Conservation (phyloP, 345 rosid genomes). For the Corchorus capsularis region DNA sequence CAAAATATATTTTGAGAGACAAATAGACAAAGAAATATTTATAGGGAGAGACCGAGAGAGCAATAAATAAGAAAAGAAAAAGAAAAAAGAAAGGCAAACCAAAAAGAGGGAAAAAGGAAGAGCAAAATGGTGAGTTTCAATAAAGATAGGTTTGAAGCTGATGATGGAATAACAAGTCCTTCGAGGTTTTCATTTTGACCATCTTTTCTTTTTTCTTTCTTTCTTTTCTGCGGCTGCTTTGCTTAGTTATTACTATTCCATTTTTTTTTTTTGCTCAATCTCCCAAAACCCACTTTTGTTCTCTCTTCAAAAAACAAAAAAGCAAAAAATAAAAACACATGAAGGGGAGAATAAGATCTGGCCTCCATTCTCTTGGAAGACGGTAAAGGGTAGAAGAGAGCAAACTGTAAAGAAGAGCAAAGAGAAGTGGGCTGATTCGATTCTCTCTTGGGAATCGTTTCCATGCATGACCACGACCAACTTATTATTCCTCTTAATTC, state of each 20-base stretch:
- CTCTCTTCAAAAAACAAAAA: not conserved
- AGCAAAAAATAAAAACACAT: not conserved
- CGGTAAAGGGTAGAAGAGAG: slow-evolving; percentile 48
- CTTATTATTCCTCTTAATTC: slow-evolving; percentile 7
- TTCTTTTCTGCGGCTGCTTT: slow-evolving; percentile 40
- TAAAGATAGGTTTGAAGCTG: slow-evolving; percentile 42
- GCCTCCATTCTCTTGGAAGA: slow-evolving; percentile 63
- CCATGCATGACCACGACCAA: slow-evolving; percentile 56
- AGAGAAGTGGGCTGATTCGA: slow-evolving; percentile 46
- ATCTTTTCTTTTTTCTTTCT: slow-evolving; percentile 33
- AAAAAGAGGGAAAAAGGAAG: slow-evolving; percentile 30
- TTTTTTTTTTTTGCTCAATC: slow-evolving; percentile 3
- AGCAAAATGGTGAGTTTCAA: slow-evolving; percentile 50
- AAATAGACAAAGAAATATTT: not conserved
- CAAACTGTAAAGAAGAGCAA: slow-evolving; percentile 48
- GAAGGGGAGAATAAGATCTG: slow-evolving; percentile 19
- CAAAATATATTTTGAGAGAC: not conserved
- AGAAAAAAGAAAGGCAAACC: slow-evolving; percentile 8
- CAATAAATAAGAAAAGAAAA: slow-evolving; percentile 12
- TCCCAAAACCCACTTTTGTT: not conserved
- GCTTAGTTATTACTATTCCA: not conserved
- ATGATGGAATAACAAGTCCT: slow-evolving; percentile 43
- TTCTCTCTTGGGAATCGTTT: slow-evolving; percentile 49
- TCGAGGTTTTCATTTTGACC: slow-evolving; percentile 56
- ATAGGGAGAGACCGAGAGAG: too few species aligned